A percentile compares a stretch with the other conserved stretches of the same genome.
Evolutionary conservation across 139 green algal species (phyloP).

Genomic region (Tetradesmus obliquus): DNA sequence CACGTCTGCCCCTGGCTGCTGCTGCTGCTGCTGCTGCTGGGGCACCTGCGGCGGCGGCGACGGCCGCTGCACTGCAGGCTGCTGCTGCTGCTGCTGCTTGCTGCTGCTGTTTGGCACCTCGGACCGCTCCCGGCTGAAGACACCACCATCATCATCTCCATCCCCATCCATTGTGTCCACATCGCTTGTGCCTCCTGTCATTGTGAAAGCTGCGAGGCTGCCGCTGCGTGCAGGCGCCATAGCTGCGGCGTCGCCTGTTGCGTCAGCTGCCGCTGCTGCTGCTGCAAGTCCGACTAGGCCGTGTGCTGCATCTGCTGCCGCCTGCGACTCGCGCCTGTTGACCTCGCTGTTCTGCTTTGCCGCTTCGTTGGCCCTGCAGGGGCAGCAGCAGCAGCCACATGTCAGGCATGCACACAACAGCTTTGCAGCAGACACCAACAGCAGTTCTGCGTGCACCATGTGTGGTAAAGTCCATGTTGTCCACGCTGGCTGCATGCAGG

Average conservation of each 20-base stretch:
- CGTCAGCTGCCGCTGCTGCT: slow-evolving; percentile 4
- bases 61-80: neutral
- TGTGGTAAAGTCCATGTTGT: neutral
- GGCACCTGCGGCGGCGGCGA: neutral
- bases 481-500: no score
- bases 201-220: neutral
- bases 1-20: neutral
- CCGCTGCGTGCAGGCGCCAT: neutral
- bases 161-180: neutral
- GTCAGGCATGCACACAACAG: neutral
- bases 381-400: neutral
- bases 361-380: slow-evolving; percentile 29
- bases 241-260: neutral
- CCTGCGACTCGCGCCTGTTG: neutral
- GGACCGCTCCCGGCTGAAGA: neutral
- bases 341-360: neutral
- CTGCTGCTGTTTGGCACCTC: slow-evolving; percentile 1
- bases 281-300: slow-evolving; percentile 7
- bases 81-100: neutral
- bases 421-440: neutral
- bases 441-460: neutral
- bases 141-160: neutral
- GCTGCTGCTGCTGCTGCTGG: slow-evolving; percentile 19
- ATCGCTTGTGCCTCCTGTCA: neutral
- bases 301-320: slow-evolving; percentile 25